These are phyloP conservation scores for Apiospora sp. DNA, from an alignment of 2,329 filamentous ascomycete genomes.

Conservation along the genomic window DNA sequence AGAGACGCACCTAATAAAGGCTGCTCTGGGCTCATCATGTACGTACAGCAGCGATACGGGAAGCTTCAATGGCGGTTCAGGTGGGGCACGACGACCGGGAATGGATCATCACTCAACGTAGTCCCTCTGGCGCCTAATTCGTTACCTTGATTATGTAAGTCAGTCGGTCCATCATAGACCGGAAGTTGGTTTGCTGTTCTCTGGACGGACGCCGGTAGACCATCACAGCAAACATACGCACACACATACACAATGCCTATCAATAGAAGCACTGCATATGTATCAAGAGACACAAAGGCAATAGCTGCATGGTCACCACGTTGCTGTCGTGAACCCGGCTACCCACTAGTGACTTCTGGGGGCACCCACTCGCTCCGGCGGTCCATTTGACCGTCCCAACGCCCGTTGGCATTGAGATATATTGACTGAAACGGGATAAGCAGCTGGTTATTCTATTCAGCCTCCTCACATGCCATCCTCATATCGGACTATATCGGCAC, in stretches of 20 bases:
- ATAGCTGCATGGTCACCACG: neutral
- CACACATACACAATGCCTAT: too few relatives aligned
- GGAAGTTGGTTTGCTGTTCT: neutral
- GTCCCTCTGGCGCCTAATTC: slow-evolving; percentile 17
- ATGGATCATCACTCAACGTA: slow-evolving; percentile 2
- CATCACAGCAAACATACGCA: neutral
- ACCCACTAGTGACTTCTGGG: neutral
- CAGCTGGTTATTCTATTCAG: neutral
- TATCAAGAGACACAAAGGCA: neutral
- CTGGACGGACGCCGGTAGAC: neutral
- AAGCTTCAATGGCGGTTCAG: slow-evolving; percentile 13
- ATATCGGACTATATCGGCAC: neutral
- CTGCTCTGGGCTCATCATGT: too few relatives aligned
- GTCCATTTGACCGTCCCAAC: neutral
- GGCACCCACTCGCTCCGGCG: neutral
- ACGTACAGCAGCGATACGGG: slow-evolving; percentile 1
- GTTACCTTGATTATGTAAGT: slow-evolving; percentile 1
- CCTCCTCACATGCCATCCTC: neutral
- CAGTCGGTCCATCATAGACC: neutral
- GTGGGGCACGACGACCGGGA: slow-evolving; percentile 3
- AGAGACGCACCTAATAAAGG: too few relatives aligned
- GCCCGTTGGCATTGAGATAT: neutral
- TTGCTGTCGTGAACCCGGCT: neutral
- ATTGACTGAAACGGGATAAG: neutral
- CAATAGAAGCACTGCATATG: neutral